Base-by-base conservation (phyloP, 768 basidiomycete species). In the Xanthoconium stramineum region DNA sequence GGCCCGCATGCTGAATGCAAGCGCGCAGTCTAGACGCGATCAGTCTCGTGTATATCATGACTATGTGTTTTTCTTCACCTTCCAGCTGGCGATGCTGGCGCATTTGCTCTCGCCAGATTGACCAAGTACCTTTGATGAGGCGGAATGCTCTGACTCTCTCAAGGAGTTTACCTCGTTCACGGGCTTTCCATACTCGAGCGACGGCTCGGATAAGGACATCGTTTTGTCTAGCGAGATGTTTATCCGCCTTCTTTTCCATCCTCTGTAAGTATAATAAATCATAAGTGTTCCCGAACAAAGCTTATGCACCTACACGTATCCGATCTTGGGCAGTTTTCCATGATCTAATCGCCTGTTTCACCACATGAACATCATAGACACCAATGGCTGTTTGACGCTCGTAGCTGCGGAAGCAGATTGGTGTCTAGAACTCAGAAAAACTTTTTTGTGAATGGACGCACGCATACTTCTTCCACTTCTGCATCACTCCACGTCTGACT, bases 121-220 rank as follows among this genome's bases (percentile, higher is more conserved):
- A 62, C 78, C 81, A 83, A 1, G 73, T 70, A 40, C 69, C 69
- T 60, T 77, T 80, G 44, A 81, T 50, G 9, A 84, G 61, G 35
- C 82, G 76, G 19, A 75, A 58, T 6, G 72, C 68, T 50, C 75
- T 78, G 36, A 84, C 80, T 45, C 80, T 77, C 54, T 81, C 81
- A 12, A 89, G 74, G 30, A 84, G 74, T 48, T 70, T 74, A 32
- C 84, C 85, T 10, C 84, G 80, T 62, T 86, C 86, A 38, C 80
- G 80, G 20, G 88, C 84, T 61, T 80, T 85, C 87, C 88, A 87
- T 5, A 88, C 79, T 46, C 83, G 76, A 62, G 78, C 70, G 45
- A 86, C 73, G 30, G 83, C 86, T 44, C 80, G 78, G 32, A 88
- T 56, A 20, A 88, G 75, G 14, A 84, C 73, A 51, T 75, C 75